Conservation (phyloP, 148 eudicot genomes). For the Hydrangea macrophylla region DNA sequence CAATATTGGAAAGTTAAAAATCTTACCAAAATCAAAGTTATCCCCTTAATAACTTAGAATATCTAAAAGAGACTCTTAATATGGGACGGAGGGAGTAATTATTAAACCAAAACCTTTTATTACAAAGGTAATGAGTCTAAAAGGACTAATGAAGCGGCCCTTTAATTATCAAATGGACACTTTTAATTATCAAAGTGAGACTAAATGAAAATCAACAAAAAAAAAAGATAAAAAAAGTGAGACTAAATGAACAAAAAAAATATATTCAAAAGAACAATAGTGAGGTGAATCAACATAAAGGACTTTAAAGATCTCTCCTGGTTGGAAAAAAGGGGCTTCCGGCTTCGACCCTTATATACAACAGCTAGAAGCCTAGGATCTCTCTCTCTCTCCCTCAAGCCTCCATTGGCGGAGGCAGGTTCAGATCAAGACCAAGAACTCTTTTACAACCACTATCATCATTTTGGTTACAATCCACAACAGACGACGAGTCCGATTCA, state of each 20-base stretch:
- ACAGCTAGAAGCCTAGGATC: not conserved
- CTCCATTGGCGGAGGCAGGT: conserved; percentile 24
- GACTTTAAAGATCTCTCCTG: not conserved
- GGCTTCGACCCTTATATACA: not conserved
- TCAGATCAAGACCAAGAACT: conserved; percentile 22
- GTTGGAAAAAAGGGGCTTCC: not conserved
- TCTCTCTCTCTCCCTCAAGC: conserved; percentile 7
- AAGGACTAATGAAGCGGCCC: no score
- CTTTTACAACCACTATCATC: not conserved
- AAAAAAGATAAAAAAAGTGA: no score
- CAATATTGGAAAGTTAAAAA: no score
- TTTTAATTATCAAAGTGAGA: not conserved
- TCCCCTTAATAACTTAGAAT: no score
- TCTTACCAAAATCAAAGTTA: no score
- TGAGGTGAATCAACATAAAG: not conserved
- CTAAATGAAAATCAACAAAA: not conserved
- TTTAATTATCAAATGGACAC: no score
- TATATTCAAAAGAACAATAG: not conserved
- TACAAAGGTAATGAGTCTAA: no score
- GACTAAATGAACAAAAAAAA: not conserved
- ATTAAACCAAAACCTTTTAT: no score
- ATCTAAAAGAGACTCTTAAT: no score
- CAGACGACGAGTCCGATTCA: conserved; percentile 34
- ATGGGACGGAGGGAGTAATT: no score
- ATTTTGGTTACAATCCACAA: conserved; percentile 16